Evolutionary conservation across 768 basidiomycete genomes (phyloP).

Genomic region (Auricularia auricula-judae): DNA sequence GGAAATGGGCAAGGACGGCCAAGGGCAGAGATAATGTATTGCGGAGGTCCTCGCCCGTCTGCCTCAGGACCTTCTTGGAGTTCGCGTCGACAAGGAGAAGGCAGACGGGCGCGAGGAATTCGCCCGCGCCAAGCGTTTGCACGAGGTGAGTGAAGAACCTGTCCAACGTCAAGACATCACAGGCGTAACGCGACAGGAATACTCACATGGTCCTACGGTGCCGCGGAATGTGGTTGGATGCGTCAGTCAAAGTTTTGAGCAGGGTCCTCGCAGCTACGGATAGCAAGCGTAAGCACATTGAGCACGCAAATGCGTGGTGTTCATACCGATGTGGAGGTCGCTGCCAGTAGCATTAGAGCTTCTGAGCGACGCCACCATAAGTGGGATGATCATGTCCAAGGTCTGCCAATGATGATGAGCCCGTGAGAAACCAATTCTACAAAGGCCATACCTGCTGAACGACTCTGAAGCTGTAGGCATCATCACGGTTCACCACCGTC

Average conservation of each 20-base stretch:
- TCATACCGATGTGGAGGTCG: conserved; percentile 46
- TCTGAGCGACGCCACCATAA: conserved; percentile 76
- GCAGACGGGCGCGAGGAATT: conserved; percentile 72
- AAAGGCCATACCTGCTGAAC: conserved; percentile 67
- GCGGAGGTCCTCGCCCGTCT: conserved; percentile 46
- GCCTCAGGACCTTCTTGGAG: conserved; percentile 56
- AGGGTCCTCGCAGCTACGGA: conserved; percentile 52
- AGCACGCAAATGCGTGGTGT: neutral
- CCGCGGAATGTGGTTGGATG: conserved; percentile 80
- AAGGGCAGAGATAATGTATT: conserved; percentile 55
- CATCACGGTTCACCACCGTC: conserved; percentile 94
- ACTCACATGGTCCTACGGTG: conserved; percentile 82
- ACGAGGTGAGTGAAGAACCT: conserved; percentile 88
- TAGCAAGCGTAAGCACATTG: neutral
- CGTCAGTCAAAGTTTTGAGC: conserved; percentile 86
- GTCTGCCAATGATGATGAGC: conserved; percentile 40
- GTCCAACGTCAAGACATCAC: conserved; percentile 4
- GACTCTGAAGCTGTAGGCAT: conserved; percentile 88
- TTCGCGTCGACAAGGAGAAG: conserved; percentile 80
- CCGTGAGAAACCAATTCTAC: neutral
- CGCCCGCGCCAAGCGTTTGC: conserved; percentile 64
- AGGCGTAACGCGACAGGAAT: neutral
- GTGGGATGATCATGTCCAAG: conserved; percentile 85
- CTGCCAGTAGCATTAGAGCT: conserved; percentile 39
- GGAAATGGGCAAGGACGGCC: conserved; percentile 48